phyloP scores from a whole-genome alignment of 2,329 filamentous ascomycete genomes.

The Ophiostoma sp. region DNA sequence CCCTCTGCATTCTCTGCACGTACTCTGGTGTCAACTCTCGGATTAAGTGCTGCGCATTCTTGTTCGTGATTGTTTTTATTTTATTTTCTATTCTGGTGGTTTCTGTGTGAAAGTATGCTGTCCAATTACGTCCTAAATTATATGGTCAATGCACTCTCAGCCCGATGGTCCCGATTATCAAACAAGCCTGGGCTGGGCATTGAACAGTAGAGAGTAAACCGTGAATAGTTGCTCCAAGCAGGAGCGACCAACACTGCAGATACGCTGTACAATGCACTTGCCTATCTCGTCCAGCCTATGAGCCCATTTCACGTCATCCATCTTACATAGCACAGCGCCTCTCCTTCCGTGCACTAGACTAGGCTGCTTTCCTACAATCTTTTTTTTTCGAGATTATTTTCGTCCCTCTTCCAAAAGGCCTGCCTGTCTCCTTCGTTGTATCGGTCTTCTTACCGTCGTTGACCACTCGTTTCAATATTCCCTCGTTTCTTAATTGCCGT shows the following conservation, averaged over 20 bases:
- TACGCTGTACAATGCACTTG: background rate
- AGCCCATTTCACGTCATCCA: slow-evolving; percentile 13
- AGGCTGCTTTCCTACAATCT: slow-evolving; percentile 1
- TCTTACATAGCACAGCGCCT: background rate
- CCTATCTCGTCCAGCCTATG: background rate
- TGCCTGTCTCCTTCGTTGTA: background rate
- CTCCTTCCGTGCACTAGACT: background rate
- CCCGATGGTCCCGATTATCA: background rate
- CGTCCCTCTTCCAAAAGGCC: slow-evolving; percentile 2
- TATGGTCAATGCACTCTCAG: background rate
- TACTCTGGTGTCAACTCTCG: background rate
- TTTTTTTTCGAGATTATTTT: slow-evolving; percentile 8
- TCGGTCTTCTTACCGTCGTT: background rate
- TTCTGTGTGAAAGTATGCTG: background rate
- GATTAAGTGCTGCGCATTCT: background rate
- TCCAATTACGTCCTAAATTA: background rate
- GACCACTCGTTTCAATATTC: background rate
- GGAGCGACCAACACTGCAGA: background rate
- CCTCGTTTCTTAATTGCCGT: background rate
- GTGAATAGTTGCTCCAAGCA: background rate
- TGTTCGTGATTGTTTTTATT: background rate
- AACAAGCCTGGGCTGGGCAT: background rate
- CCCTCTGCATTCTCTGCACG: background rate
- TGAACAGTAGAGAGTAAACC: background rate
- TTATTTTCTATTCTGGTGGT: background rate